Conservation (phyloP, 169 alveolate species). For the Blepharisma undulans region DNA sequence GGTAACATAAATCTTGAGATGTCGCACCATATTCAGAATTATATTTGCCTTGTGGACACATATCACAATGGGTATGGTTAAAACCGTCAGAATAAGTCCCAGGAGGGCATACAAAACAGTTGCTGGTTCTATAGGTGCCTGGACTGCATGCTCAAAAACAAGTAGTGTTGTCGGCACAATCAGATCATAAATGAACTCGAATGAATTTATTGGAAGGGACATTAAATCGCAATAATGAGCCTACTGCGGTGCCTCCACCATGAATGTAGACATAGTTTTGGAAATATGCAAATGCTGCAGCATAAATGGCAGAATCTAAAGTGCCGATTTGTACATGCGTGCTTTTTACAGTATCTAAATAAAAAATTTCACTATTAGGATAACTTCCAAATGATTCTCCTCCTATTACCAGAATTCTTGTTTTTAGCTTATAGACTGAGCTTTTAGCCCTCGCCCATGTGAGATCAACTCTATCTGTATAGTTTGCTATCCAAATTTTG, state of each 20-base stretch:
- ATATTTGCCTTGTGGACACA: conserved; percentile 18
- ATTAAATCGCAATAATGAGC: not conserved
- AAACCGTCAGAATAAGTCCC: not conserved
- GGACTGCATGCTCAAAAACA: not conserved
- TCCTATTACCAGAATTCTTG: not conserved
- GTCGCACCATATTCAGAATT: not conserved
- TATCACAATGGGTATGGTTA: not conserved
- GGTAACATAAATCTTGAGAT: not conserved
- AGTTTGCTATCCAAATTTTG: not conserved
- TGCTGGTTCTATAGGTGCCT: not conserved
- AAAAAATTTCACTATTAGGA: not conserved
- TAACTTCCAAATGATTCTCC: not conserved
- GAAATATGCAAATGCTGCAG: not conserved
- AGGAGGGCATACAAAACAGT: not conserved
- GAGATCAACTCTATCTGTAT: too few relatives aligned
- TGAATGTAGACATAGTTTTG: not conserved
- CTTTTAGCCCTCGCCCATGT: not conserved
- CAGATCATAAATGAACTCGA: not conserved
- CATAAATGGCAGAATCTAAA: not conserved
- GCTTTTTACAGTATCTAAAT: too few relatives aligned
- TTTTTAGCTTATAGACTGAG: not conserved
- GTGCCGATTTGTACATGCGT: too few relatives aligned
- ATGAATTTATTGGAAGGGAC: not conserved
- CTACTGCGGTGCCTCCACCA: not conserved
- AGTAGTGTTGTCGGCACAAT: not conserved